phyloP scores from a whole-genome alignment of 176 grass and related monocot species.

The Thinopyrum elongatum region DNA sequence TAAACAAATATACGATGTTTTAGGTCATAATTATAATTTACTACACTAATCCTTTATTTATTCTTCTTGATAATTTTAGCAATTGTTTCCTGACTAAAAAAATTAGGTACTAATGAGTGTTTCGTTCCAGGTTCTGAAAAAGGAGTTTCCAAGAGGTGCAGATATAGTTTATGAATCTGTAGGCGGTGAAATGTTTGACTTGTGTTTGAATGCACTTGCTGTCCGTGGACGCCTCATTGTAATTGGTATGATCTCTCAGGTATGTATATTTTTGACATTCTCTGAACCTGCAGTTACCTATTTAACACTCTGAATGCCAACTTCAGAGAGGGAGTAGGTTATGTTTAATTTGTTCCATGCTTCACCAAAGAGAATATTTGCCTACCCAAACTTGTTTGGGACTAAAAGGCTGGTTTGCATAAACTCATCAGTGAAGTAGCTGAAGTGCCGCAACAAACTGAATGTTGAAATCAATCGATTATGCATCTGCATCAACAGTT shows the following conservation, averaged over 20 bases:
- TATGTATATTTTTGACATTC: slow-evolving; percentile 33
- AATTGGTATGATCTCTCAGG: slow-evolving; percentile 98
- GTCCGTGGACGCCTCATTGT: slow-evolving; percentile 75
- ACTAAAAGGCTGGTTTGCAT: background rate
- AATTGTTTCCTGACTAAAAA: background rate
- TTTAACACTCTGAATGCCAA: background rate
- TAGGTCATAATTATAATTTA: background rate
- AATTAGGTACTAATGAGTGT: background rate
- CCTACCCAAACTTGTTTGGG: no score
- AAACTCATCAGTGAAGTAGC: background rate
- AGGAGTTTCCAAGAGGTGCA: slow-evolving; percentile 66
- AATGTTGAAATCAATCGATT: background rate
- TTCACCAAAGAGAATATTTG: background rate
- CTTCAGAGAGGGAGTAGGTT: background rate
- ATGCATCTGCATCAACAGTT: slow-evolving; percentile 5
- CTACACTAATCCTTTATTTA: slow-evolving; percentile 1
- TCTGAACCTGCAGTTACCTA: background rate
- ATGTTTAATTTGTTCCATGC: slow-evolving; percentile 10
- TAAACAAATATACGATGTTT: no score
- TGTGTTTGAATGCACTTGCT: slow-evolving; percentile 83
- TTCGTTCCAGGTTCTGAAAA: slow-evolving; percentile 65
- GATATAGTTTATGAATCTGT: slow-evolving; percentile 98
- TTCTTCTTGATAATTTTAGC: slow-evolving; percentile 19
- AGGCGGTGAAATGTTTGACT: slow-evolving; percentile 84
- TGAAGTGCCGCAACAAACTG: background rate